A percentile compares a stretch with the other conserved stretches of the same genome.
These are phyloP conservation scores for Phtheirospermum japonicum DNA, from an alignment of 257 asterid species.

Conservation along the genomic window DNA sequence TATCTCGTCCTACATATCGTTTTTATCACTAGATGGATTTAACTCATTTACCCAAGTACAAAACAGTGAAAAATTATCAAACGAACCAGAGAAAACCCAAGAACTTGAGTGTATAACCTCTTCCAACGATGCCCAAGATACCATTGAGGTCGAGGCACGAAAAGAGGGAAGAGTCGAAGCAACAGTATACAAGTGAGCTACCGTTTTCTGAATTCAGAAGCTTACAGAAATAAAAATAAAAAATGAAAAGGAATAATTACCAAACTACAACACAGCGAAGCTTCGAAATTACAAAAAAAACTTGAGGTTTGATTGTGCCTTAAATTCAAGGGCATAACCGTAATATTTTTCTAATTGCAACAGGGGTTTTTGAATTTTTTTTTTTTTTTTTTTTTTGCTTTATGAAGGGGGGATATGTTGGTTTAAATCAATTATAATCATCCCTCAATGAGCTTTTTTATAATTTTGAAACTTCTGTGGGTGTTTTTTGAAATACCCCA, in stretches of 20 bases:
- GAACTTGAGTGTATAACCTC: slow-evolving; percentile 42
- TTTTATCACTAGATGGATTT: slow-evolving; percentile 50
- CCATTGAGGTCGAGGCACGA: slow-evolving; percentile 61
- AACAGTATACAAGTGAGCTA: slow-evolving; percentile 74
- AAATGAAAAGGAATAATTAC: not conserved
- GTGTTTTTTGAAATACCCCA: not conserved
- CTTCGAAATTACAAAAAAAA: too few species aligned
- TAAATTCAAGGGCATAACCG: too few species aligned
- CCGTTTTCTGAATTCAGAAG: slow-evolving; percentile 20
- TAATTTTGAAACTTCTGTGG: not conserved
- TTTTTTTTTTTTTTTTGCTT: too few species aligned
- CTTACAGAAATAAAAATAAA: not conserved
- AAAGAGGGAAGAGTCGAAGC: slow-evolving; percentile 90
- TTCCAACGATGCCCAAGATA: slow-evolving; percentile 46
- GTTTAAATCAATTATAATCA: too few species aligned
- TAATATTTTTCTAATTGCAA: too few species aligned
- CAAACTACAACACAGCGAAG: not conserved
- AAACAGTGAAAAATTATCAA: slow-evolving; percentile 28
- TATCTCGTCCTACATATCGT: slow-evolving; percentile 48
- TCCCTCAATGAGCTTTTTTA: too few species aligned
- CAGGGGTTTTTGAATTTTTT: too few species aligned
- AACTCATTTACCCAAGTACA: slow-evolving; percentile 38
- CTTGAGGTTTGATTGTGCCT: too few species aligned
- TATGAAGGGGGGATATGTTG: too few species aligned
- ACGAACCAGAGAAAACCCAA: slow-evolving; percentile 37